Conservation (phyloP, 2,329 filamentous ascomycete genomes). For the Colletotrichum sp. region DNA sequence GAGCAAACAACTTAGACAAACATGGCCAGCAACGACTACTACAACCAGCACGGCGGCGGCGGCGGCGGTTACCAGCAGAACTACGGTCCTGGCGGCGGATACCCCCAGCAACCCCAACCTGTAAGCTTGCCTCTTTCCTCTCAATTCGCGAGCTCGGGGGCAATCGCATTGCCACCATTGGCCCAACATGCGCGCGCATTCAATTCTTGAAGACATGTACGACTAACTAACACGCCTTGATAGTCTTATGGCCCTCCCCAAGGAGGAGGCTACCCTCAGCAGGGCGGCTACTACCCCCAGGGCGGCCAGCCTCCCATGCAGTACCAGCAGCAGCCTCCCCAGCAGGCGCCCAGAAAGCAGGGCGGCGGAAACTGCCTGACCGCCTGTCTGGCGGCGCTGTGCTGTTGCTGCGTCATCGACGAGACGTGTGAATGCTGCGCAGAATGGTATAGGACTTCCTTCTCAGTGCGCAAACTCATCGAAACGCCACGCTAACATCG, state of each 20-base stretch:
- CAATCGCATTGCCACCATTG: background rate
- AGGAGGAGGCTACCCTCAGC: constrained; percentile 28
- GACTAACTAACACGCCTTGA: constrained; percentile 11
- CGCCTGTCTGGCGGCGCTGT: constrained; percentile 52
- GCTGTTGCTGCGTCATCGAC: constrained; percentile 55
- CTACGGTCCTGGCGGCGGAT: constrained; percentile 23
- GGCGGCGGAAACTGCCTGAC: constrained; percentile 46
- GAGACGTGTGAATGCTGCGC: constrained; percentile 52
- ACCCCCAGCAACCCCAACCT: constrained; percentile 43
- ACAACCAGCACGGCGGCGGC: constrained; percentile 35
- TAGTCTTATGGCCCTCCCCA: constrained; percentile 32
- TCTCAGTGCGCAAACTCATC: background rate
- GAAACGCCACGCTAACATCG: background rate
- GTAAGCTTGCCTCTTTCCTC: constrained; percentile 30
- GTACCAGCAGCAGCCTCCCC: constrained; percentile 41
- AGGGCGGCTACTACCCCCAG: constrained; percentile 34
- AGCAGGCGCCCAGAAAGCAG: constrained; percentile 28
- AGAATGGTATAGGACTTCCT: constrained; percentile 35
- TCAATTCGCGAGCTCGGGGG: background rate
- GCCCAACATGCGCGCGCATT: background rate
- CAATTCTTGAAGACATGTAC: background rate
- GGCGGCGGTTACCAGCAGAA: constrained; percentile 27
- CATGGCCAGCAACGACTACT: constrained; percentile 48
- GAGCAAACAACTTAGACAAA: background rate
- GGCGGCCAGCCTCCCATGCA: constrained; percentile 43